A percentile compares a stretch with the other conserved stretches of the same genome.
phyloP scores from a whole-genome alignment of 257 asterid species.

The Solanum sejunctum region DNA sequence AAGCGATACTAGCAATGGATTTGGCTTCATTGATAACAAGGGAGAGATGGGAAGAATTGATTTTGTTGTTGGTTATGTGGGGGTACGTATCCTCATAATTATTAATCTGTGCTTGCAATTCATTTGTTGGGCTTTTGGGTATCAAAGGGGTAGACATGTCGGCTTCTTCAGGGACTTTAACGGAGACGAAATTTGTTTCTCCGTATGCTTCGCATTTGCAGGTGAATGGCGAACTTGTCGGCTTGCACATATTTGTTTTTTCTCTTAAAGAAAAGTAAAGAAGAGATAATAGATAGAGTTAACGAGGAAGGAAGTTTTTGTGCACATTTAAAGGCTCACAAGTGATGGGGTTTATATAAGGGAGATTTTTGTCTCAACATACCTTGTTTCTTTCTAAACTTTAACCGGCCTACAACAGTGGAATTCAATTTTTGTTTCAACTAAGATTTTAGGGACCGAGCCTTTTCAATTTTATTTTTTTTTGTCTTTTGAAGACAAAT shows the following conservation, averaged over 20 bases:
- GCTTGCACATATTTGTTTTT: conserved; percentile 33
- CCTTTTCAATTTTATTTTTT: too few species aligned
- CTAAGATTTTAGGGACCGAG: background rate
- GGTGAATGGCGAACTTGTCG: conserved; percentile 1
- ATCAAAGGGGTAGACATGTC: conserved; percentile 28
- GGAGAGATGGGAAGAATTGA: conserved; percentile 5
- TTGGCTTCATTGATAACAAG: conserved; percentile 22
- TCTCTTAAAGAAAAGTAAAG: background rate
- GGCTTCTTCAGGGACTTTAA: conserved; percentile 5
- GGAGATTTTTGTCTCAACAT: background rate
- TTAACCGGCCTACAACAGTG: background rate
- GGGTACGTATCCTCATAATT: background rate
- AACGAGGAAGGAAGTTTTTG: background rate
- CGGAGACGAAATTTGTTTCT: background rate
- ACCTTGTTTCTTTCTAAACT: background rate
- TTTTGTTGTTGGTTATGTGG: background rate
- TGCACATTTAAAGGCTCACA: background rate
- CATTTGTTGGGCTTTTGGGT: conserved; percentile 26
- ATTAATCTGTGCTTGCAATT: background rate
- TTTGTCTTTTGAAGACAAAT: background rate
- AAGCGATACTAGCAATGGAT: conserved; percentile 38
- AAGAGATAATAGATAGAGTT: background rate
- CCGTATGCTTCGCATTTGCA: conserved; percentile 1
- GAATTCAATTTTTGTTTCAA: background rate
- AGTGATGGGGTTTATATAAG: conserved; percentile 1